Base-by-base conservation (phyloP, 257 asterid species). In the Striga asiatica region DNA sequence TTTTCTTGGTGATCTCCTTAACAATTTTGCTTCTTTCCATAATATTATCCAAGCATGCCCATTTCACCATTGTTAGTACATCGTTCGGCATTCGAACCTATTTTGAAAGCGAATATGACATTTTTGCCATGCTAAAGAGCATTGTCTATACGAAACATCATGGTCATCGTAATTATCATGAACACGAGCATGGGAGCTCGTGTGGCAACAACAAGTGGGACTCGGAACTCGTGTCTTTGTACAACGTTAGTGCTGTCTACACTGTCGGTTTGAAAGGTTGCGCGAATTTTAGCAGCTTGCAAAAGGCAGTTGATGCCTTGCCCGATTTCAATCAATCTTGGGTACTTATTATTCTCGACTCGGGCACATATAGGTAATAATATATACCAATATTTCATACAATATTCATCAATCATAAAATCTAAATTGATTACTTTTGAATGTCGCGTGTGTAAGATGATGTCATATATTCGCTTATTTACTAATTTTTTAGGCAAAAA, bases 361-460 rank as follows among this genome's bases (percentile, higher is more conserved):
- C 86, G 0, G 96, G 96, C 66, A 86, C 85, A 6, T 86, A 79
- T 72, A 79, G 85, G 95, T 80, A 51, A n/a, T 1, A n/a, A 8
- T 6, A 29, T 10, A 29, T 5, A 29, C 5, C 2, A 29, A 29
- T n/a, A n/a, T n/a, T n/a, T n/a, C n/a, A n/a, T n/a, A n/a, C n/a
- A n/a, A n/a, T n/a, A n/a, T n/a, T n/a, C n/a, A n/a, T n/a, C n/a
- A 29, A 29, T 5, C 5, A 29, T 1, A 29, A 29, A 29, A 1
- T 29, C 35, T 1, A 29, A 29, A 29, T 29, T 10, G 5, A 7
- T 29, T 29, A 10, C 8, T 29, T 1, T 29, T 29, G 2, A 29
- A 7, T n/a, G n/a, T n/a, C n/a, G n/a, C n/a, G n/a, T n/a, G n/a
- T n/a, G n/a, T n/a, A n/a, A n/a, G n/a, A n/a, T n/a, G n/a, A n/a